Base-by-base conservation (phyloP, 2,329 filamentous ascomycete genomes). In the Penicillium brasilianum region DNA sequence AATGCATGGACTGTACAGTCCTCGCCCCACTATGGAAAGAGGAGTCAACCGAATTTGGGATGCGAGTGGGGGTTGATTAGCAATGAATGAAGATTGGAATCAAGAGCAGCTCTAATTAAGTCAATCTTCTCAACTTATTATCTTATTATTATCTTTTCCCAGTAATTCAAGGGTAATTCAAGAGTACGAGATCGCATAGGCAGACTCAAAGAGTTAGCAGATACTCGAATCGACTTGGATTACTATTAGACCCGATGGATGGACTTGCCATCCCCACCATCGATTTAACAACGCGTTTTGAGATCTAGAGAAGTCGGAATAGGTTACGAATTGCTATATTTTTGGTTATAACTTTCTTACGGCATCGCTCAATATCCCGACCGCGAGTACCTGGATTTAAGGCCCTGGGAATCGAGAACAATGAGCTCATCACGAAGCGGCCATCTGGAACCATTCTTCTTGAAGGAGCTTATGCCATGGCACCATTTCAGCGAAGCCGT, bases 1-100 rank as follows among this genome's bases (percentile, higher is more conserved):
- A 48, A 48, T 48, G 22, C 44, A 48, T 48, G 25, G 44, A 30
- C 25, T 48, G 25, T 30, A 48, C 22, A 48, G 22, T 48, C 44
- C 44, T 1, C 4, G 22, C 44, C 44, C 25, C 16, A 48, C 44
- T 11, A 25, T 48, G 14, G 44, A n/a, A 25, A n/a, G 44, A 28
- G 14, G 44, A 28, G 14, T 46, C 22, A 28, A 10, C 22, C 2
- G 7, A 0, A 16, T 18, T 9, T 5, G 2, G 14, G 14, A 28
- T 4, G 22, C 14, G 22, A 5, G 43, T 28, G 22, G 14, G 22
- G 43, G 43, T 6, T 16, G 22, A 18, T n/a, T 2, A 16, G 14
- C 2, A 16, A 46, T 16, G 16, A 13, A 20, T 10, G 5, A 10
- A 1, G 6, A 16, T 28, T 18, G 11, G 11, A 25, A 16, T 28